Conservation (phyloP, 176 grass and related monocot species). For the Avena insularis region DNA sequence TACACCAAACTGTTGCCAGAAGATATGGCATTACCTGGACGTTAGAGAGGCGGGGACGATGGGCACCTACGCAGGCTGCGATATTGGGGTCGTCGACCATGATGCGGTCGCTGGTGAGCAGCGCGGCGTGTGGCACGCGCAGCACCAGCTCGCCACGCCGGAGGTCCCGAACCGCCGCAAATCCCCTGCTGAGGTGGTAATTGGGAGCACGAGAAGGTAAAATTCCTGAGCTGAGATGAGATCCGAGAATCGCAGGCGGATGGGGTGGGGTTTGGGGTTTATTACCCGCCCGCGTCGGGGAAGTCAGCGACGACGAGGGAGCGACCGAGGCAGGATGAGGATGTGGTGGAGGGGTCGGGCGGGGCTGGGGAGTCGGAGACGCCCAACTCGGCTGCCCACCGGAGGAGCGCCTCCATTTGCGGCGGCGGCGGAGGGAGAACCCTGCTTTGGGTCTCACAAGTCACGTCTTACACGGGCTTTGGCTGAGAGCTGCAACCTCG, state of each 20-base stretch:
- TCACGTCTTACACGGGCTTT: neutral
- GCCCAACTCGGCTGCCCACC: constrained; percentile 77
- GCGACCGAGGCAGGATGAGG: constrained; percentile 56
- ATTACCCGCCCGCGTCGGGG: constrained; percentile 78
- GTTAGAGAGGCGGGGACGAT: constrained; percentile 55
- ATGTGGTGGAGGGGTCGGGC: neutral
- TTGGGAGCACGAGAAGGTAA: neutral
- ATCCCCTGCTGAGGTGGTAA: constrained; percentile 68
- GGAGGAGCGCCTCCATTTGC: constrained; percentile 66
- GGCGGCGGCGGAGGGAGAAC: constrained; percentile 7
- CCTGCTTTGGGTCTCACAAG: neutral
- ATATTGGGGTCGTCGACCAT: constrained; percentile 54
- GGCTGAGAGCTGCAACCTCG: neutral
- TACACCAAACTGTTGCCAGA: neutral
- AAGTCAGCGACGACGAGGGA: constrained; percentile 71
- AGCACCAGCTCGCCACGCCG: constrained; percentile 75
- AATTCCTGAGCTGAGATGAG: constrained; percentile 11
- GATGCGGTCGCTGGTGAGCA: constrained; percentile 75
- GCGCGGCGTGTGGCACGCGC: constrained; percentile 65
- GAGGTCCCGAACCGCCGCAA: constrained; percentile 71
- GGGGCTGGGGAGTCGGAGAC: constrained; percentile 60
- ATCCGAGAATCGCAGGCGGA: neutral
- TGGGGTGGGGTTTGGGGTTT: neutral
- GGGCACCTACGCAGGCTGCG: constrained; percentile 40
- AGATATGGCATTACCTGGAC: constrained; percentile 53